Percentiles rank a stretch among this genome's conserved stretches.
phyloP scores from a whole-genome alignment of 202 grass and related monocot genomes.

The Eragrostis tef region DNA sequence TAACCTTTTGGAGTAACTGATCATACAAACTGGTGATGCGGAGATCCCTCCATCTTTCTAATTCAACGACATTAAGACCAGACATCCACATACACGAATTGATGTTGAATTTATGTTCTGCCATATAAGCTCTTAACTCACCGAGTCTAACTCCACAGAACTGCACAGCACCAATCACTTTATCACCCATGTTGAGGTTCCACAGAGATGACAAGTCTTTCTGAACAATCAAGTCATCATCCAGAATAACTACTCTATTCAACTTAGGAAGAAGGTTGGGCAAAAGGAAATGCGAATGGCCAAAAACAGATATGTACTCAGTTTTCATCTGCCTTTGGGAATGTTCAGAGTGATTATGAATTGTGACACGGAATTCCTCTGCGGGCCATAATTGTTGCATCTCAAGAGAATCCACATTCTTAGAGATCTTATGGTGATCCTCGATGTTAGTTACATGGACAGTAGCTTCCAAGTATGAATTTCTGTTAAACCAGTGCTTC shows the following conservation, averaged over 20 bases:
- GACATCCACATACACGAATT: constrained; percentile 81
- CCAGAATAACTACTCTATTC: constrained; percentile 75
- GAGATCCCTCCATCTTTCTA: constrained; percentile 85
- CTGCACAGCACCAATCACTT: constrained; percentile 65
- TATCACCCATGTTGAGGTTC: constrained; percentile 71
- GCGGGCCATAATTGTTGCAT: constrained; percentile 54
- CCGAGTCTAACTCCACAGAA: constrained; percentile 79
- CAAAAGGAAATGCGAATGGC: constrained; percentile 83
- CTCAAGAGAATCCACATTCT: constrained; percentile 32
- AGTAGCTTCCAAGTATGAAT: constrained; percentile 65
- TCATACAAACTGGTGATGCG: constrained; percentile 49
- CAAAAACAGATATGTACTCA: constrained; percentile 80
- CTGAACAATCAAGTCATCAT: constrained; percentile 95
- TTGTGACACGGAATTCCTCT: constrained; percentile 81
- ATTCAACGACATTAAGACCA: constrained; percentile 80
- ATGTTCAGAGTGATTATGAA: constrained; percentile 50
- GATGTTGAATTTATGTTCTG: constrained; percentile 43
- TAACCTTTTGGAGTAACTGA: constrained; percentile 65
- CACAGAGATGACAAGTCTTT: constrained; percentile 78
- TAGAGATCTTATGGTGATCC: constrained; percentile 46
- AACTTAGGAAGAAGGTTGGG: constrained; percentile 78
- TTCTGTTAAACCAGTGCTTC: constrained; percentile 90
- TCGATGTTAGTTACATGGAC: constrained; percentile 79
- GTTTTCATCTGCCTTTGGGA: constrained; percentile 57
- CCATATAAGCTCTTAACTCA: constrained; percentile 67